Percentiles rank a stretch among this genome's conserved stretches.
phyloP scores from a whole-genome alignment of 768 basidiomycete genomes.

The Flagelloscypha sp. region DNA sequence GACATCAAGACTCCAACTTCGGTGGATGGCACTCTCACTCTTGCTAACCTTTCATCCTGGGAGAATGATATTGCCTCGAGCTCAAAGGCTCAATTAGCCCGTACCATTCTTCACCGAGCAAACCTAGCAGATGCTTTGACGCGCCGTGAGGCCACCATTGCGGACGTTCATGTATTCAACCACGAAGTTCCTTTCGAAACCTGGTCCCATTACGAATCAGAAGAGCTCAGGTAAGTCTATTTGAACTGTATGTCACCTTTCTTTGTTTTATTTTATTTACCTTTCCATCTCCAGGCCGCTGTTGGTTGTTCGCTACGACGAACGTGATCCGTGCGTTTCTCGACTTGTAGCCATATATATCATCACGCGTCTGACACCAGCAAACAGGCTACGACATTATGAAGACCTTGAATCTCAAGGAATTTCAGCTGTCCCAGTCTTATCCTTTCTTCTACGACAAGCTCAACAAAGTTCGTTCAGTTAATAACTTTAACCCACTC shows the following conservation, averaged over 20 bases:
- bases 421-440: constrained; percentile 88
- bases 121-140: constrained; percentile 56
- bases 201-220: constrained; percentile 80
- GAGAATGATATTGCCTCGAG: constrained; percentile 46
- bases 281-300: no score
- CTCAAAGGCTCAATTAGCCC: constrained; percentile 63
- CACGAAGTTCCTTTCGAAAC: constrained; percentile 70
- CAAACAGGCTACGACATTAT: constrained; percentile 76
- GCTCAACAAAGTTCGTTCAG: no score
- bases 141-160: constrained; percentile 52
- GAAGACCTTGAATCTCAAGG: constrained; percentile 76
- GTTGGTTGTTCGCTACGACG: constrained; percentile 94
- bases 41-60: constrained; percentile 57
- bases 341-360: no score
- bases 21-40: constrained; percentile 50
- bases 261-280: no score
- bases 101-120: constrained; percentile 64
- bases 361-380: no score
- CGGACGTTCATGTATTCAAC: constrained; percentile 78
- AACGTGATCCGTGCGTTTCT: constrained; percentile 77
- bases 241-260: no score
- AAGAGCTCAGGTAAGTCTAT: no score
- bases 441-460: constrained; percentile 98
- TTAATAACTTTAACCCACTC: no score
- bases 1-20: constrained; percentile 31